A percentile compares a stretch with the other conserved stretches of the same genome.
Conservation (phyloP, 257 asterid species). For the Buddleja alternifolia region DNA sequence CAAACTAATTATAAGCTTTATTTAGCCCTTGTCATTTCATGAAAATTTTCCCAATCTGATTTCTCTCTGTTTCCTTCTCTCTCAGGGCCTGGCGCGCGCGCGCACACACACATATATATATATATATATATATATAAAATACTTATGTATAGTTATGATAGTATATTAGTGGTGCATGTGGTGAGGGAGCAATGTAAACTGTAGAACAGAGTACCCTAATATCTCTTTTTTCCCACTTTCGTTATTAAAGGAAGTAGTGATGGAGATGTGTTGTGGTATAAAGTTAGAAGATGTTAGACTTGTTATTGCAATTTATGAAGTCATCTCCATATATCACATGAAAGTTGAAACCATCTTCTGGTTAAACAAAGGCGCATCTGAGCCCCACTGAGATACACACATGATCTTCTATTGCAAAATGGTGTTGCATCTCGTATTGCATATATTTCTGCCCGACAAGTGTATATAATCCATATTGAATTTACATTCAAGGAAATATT, state of each 20-base stretch:
- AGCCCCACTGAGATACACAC: no score
- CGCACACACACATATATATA: background rate
- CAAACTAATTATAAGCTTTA: conserved; percentile 39
- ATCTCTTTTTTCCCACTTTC: conserved; percentile 42
- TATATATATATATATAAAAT: background rate
- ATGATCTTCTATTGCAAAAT: no score
- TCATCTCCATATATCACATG: conserved; percentile 43
- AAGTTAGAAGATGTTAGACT: conserved; percentile 42
- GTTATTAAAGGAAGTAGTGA: conserved; percentile 44
- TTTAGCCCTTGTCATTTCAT: conserved; percentile 57
- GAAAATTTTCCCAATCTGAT: conserved; percentile 5
- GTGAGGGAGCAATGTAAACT: conserved; percentile 34
- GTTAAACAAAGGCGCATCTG: background rate
- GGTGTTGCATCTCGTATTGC: no score
- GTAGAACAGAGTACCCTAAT: conserved; percentile 40
- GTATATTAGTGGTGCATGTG: background rate
- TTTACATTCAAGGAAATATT: no score
- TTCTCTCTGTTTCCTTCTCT: conserved; percentile 34
- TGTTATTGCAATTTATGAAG: conserved; percentile 41
- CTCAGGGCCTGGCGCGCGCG: no score
- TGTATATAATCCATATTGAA: no score
- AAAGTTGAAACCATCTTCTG: conserved; percentile 26
- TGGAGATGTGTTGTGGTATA: conserved; percentile 40
- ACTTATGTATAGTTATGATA: background rate
- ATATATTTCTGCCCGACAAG: no score